Percentiles rank a stretch among this genome's conserved stretches.
These are phyloP conservation scores for Fraxinus dipetala DNA, from an alignment of 305 asterid species.

Conservation along the genomic window DNA sequence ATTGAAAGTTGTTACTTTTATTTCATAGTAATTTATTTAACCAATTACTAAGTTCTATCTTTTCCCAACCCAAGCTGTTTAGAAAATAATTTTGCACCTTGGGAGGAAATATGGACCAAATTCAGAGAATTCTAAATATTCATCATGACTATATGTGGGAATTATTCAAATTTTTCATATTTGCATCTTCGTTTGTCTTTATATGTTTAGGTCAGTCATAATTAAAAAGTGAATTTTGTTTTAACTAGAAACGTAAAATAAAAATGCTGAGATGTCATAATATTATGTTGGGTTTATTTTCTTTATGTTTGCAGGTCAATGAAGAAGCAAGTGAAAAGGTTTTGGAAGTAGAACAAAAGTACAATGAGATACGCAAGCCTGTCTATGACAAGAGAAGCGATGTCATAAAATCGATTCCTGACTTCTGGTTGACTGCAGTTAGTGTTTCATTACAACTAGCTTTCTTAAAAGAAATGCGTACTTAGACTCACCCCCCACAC, in stretches of 20 bases:
- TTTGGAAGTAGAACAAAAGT: conserved; percentile 60
- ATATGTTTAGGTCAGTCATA: background rate
- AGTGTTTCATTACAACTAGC: conserved; percentile 24
- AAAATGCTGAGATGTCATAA: background rate
- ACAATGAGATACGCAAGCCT: conserved; percentile 50
- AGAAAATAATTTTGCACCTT: background rate
- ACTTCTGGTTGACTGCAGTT: conserved; percentile 69
- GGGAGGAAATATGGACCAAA: background rate
- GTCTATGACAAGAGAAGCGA: conserved; percentile 53
- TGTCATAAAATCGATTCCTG: conserved; percentile 50
- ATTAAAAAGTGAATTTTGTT: background rate
- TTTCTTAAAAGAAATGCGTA: background rate
- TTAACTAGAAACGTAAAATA: background rate
- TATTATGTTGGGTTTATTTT: background rate
- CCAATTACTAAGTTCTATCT: background rate
- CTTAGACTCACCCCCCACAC: background rate
- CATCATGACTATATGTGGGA: background rate
- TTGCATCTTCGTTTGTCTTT: background rate
- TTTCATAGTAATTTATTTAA: background rate
- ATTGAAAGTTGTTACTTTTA: background rate
- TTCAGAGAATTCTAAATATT: background rate
- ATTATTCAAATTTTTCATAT: background rate
- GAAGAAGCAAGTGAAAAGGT: conserved; percentile 69
- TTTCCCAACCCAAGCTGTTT: background rate
- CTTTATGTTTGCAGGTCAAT: conserved; percentile 41